A percentile compares a stretch with the other conserved stretches of the same genome.
These are phyloP conservation scores for Zanthoxylum bungeanum DNA, from an alignment of 345 rosid genomes.

Conservation along the genomic window DNA sequence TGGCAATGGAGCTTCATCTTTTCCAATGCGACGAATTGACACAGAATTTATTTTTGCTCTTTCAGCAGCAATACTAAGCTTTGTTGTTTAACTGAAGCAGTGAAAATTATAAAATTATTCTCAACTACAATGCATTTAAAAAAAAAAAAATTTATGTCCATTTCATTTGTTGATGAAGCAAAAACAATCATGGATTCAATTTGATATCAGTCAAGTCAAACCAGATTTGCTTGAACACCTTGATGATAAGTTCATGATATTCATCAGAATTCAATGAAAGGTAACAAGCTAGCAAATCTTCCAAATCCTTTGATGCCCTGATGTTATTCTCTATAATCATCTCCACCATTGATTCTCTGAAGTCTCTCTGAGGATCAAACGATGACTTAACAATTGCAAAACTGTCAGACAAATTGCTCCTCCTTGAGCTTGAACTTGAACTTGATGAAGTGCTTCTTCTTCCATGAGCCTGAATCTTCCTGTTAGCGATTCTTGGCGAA, in stretches of 20 bases:
- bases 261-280: constrained; percentile 75
- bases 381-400: constrained; percentile 83
- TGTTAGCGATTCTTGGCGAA: constrained; percentile 55
- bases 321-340: constrained; percentile 86
- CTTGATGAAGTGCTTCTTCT: constrained; percentile 34
- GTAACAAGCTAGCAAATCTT: constrained; percentile 87
- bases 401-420: constrained; percentile 43
- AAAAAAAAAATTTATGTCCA: background rate
- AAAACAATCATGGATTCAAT: constrained; percentile 15
- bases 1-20: background rate
- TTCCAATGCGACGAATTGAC: background rate
- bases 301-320: constrained; percentile 68
- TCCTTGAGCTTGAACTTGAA: constrained; percentile 19
- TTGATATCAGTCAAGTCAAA: constrained; percentile 45
- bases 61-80: too few relatives aligned
- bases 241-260: constrained; percentile 75
- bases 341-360: too few relatives aligned
- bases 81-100: background rate
- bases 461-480: constrained; percentile 24
- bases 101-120: background rate
- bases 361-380: constrained; percentile 70
- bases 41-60: background rate
- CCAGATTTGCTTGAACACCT: constrained; percentile 93
- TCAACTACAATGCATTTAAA: background rate
- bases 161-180: background rate